Conservation (phyloP, 352 stramenopile species). For the Phytopythium helicoides region DNA sequence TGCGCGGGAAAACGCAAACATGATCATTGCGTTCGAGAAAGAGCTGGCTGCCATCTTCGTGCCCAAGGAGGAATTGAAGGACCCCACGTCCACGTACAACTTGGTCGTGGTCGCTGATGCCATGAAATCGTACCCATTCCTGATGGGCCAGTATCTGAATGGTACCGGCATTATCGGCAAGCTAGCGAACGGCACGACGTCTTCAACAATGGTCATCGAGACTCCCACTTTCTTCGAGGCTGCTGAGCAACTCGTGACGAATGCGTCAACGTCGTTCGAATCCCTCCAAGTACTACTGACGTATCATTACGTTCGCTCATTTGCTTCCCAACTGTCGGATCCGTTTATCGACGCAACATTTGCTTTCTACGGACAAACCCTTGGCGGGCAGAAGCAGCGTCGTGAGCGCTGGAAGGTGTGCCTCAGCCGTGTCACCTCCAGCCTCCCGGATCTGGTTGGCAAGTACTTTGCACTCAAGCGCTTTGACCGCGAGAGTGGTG, state of each 20-base stretch:
- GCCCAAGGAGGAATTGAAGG: slow-evolving; percentile 85
- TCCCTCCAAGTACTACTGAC: slow-evolving; percentile 47
- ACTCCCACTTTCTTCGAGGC: slow-evolving; percentile 54
- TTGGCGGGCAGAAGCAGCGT: slow-evolving; percentile 83
- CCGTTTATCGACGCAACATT: slow-evolving; percentile 89
- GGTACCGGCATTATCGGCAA: slow-evolving; percentile 35
- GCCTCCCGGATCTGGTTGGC: slow-evolving; percentile 68
- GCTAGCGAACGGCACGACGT: slow-evolving; percentile 26
- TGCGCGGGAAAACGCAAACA: slow-evolving; percentile 31
- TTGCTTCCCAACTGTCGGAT: slow-evolving; percentile 40
- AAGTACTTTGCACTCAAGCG: slow-evolving; percentile 91
- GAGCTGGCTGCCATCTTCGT: slow-evolving; percentile 81
- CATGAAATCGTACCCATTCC: slow-evolving; percentile 39
- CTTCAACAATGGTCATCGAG: slow-evolving; percentile 45
- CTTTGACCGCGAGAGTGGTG: slow-evolving; percentile 84
- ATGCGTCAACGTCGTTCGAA: slow-evolving; percentile 30
- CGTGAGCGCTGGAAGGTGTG: slow-evolving; percentile 91
- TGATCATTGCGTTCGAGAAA: slow-evolving; percentile 86
- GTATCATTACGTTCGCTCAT: slow-evolving; percentile 54
- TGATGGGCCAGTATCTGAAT: slow-evolving; percentile 52
- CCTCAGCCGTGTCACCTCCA: slow-evolving; percentile 46
- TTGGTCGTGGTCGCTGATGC: slow-evolving; percentile 69
- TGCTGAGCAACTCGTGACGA: slow-evolving; percentile 45
- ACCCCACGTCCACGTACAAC: slow-evolving; percentile 91
- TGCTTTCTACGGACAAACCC: slow-evolving; percentile 78